Evolutionary conservation across 2,329 filamentous ascomycete genomes (phyloP), one percentile per base, ranked within the genome.

Genomic region (Lachnellula occidentalis): DNA sequence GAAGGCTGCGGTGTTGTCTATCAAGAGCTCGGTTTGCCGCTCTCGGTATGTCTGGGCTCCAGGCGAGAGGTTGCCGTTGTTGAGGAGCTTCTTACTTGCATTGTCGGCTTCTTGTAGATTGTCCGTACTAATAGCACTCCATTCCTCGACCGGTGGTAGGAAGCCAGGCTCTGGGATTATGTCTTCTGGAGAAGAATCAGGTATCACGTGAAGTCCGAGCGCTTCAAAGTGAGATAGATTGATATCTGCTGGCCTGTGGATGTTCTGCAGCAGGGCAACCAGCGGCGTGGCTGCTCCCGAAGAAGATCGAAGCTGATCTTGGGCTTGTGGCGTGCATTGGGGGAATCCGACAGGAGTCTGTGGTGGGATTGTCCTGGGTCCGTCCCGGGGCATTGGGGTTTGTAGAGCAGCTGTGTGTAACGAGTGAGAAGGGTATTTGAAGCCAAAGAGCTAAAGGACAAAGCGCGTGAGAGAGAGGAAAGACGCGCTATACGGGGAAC

Each of bases 11-110:
- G 79, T 75, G 58, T 86, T 86, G 22, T 71, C 61, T 51, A 76
- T 75, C 15, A 75, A 77, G 7, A 86, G 74, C 69, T 86, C 82
- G 37, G 73, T 75, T 61, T 74, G 76, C 50, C 82, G 78, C 57
- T 86, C 83, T 9, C 79, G 66, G 59, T 83, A 86, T 41, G 77
- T 74, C 52, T 78, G 75, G 48, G 78, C 78, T 37, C 82, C 82
- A 1, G 83, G 82, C 1, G 80, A 81, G 19, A 73, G 62, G 51
- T 73, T 77, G 22, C 79, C 79, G 51, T 79, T 83, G 60, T 73
- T 77, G 46, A 86, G 68, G 4, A 70, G 74, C 27, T 60, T 70
- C 17, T 75, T 74, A 19, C 80, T 79, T 37, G 72, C 70, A 41
- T 74, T 70, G 54, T 82, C 80, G n/a, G 56, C 58, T 68, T 70